These are phyloP conservation scores for Theobroma cacao DNA, from an alignment of 345 rosid species.

Conservation along the genomic window DNA sequence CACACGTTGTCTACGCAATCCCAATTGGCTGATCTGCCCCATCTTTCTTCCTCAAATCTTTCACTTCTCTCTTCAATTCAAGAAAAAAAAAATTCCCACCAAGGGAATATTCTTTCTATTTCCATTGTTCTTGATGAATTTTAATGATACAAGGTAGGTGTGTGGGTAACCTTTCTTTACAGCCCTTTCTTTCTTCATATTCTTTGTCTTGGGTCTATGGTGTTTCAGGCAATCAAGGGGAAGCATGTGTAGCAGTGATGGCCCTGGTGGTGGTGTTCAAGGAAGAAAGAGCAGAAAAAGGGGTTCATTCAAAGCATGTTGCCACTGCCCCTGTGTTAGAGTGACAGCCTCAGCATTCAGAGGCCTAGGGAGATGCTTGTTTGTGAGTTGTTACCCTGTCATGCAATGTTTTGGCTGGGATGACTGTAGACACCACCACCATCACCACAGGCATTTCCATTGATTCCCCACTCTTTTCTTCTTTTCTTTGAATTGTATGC, in stretches of 20 bases:
- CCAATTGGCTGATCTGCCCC: not conserved
- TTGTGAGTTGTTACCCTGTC: constrained; percentile 41
- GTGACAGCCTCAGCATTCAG: constrained; percentile 20
- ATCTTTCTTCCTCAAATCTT: not conserved
- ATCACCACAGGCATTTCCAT: constrained; percentile 43
- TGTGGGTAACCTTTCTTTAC: not conserved
- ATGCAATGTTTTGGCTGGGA: constrained; percentile 47
- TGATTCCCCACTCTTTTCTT: no score
- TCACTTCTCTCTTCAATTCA: not conserved
- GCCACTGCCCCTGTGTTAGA: constrained; percentile 20
- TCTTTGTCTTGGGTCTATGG: not conserved
- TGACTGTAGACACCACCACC: constrained; percentile 38
- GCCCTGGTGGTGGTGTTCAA: not conserved
- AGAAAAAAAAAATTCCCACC: not conserved
- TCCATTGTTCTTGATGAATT: not conserved
- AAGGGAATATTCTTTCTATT: not conserved
- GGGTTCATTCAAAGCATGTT: not conserved
- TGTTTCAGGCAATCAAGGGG: not conserved
- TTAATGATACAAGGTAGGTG: not conserved
- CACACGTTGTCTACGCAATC: not conserved
- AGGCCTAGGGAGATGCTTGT: constrained; percentile 42
- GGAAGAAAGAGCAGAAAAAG: constrained; percentile 1
- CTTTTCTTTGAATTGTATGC: not conserved
- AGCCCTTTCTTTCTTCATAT: not conserved
- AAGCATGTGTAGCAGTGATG: not conserved